Percentiles rank a stretch among this genome's conserved stretches.
Conservation (phyloP, 2,329 filamentous ascomycete species). For the Metarhizium humberi region DNA sequence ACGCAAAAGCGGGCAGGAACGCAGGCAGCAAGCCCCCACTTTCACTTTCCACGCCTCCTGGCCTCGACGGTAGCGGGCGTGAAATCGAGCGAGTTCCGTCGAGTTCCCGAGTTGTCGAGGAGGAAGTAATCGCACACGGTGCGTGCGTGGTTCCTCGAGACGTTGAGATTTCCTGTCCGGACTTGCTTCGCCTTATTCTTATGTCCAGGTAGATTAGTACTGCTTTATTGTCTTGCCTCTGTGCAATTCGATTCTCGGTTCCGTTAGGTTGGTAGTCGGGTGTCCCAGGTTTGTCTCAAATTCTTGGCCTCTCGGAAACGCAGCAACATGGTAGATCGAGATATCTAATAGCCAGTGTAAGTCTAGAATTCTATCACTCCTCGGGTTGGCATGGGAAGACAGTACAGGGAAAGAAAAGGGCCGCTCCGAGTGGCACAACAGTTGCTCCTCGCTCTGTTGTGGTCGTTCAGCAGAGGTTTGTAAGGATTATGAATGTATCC, state of each 20-base stretch:
- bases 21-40: conserved; percentile 3
- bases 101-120: neutral
- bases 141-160: neutral
- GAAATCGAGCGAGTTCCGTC: neutral
- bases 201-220: neutral
- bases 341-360: conserved; percentile 1
- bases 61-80: neutral
- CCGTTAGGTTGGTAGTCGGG: neutral
- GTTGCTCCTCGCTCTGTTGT: conserved; percentile 4
- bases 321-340: conserved; percentile 1
- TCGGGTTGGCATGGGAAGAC: conserved; percentile 1
- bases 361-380: conserved; percentile 3
- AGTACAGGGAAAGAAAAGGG: neutral
- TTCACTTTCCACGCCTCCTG: neutral
- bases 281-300: neutral
- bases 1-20: conserved; percentile 3
- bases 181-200: neutral
- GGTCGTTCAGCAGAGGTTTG: neutral
- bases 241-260: neutral
- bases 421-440: conserved; percentile 3
- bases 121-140: neutral
- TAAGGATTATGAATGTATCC: neutral
- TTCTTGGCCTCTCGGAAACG: conserved; percentile 1
- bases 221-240: neutral
- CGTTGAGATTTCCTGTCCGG: neutral